A percentile compares a stretch with the other conserved stretches of the same genome.
Conservation (phyloP, 179 eudicot species). For the Beta lomatogona region DNA sequence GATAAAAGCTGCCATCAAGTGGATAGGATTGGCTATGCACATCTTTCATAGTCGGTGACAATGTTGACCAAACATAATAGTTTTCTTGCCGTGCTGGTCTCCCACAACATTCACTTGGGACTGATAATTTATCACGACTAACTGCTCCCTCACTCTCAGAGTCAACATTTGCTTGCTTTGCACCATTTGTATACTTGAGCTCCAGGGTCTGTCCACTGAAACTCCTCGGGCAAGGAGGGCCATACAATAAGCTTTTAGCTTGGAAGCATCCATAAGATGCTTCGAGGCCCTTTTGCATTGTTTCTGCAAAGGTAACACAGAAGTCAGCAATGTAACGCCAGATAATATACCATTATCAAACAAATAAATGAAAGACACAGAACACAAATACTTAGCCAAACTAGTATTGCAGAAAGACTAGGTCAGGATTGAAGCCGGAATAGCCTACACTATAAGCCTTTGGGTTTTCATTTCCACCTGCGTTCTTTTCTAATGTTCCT, state of each 20-base stretch:
- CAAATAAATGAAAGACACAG: background rate
- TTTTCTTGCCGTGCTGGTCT: conserved; percentile 41
- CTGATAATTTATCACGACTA: conserved; percentile 35
- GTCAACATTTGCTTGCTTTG: conserved; percentile 36
- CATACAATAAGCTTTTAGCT: conserved; percentile 45
- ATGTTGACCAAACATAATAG: conserved; percentile 44
- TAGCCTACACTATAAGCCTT: background rate
- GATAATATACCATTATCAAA: background rate
- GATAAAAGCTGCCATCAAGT: conserved; percentile 49
- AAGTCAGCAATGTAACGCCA: conserved; percentile 12
- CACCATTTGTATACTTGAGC: conserved; percentile 39
- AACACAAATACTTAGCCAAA: background rate
- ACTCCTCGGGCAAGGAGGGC: conserved; percentile 40
- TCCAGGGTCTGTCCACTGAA: conserved; percentile 48
- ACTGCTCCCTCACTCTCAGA: conserved; percentile 39
- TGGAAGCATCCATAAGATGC: conserved; percentile 61
- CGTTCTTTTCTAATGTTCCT: too few relatives aligned
- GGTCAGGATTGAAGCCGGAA: background rate
- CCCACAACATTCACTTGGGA: conserved; percentile 44
- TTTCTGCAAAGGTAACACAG: conserved; percentile 43
- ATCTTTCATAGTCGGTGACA: conserved; percentile 44
- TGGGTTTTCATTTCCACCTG: background rate
- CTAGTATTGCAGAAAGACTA: background rate
- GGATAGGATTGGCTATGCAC: conserved; percentile 46
- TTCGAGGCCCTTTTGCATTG: conserved; percentile 60